Base-by-base conservation (phyloP, 2,329 filamentous ascomycete genomes). In the Aspergillus eucalypticola region DNA sequence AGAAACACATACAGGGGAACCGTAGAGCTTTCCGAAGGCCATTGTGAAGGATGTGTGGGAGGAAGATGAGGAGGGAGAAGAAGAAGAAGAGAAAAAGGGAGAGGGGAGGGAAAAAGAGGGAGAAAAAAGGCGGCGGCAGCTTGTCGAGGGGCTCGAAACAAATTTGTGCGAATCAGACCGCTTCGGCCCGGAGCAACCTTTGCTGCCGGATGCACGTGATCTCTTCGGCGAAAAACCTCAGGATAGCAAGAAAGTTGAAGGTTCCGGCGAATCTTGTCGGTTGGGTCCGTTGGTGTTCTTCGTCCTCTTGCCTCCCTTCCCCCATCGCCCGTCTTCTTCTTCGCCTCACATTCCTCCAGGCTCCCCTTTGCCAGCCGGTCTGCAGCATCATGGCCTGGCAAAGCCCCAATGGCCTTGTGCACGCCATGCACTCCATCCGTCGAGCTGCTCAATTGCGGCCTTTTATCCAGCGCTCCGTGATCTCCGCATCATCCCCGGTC, bases 1-100 rank as follows among this genome's bases (percentile, higher is more conserved):
- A 51, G 48, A n/a, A 35, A 51, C 13, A 75, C 83, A 72, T 88
- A 96, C 94, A 83, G 86, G 78, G 80, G 86, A 87, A 78, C 90
- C 90, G 88, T 95, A 98, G 76, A 99, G 88, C 86, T 96, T 99
- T 84, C 95, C 95, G 87, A 99, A 98, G 78, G 91, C 86, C 90
- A 96, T 96, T 80, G 86, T 91, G 83, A 73, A 64, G 55, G 57
- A 61, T 59, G 56, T 62, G 60, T 57, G 61, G 58, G 48, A 53
- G 56, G 53, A 59, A 60, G 42, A 54, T 64, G 62, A 61, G 38
- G 57, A 60, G 49, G 44, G 65, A 46, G 62, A 65, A 63, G 62
- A 64, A 54, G 60, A 61, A 39, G 54, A 62, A 62, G 46, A 56
- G 63, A 59, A 58, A 60, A 60, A 66, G 32, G 59, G 59, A 29